A percentile compares a stretch with the other conserved stretches of the same genome.
phyloP scores from a whole-genome alignment of 2,329 filamentous ascomycete genomes.

The Hymenoscyphus albidus region DNA sequence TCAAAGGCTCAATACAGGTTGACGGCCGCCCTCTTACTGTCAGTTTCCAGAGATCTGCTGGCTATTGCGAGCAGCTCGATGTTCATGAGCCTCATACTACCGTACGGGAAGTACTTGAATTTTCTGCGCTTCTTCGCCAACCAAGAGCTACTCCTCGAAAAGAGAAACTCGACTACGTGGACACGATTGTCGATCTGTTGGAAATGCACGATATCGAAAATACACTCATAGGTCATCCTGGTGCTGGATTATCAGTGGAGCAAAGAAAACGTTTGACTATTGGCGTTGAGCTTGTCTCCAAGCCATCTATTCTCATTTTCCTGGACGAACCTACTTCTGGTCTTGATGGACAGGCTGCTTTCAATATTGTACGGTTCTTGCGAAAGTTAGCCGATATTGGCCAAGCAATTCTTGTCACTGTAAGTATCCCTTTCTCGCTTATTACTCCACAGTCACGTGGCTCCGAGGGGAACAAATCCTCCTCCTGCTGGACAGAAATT shows the following conservation, averaged over 20 bases:
- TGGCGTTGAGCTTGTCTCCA: slow-evolving; percentile 55
- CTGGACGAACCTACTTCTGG: slow-evolving; percentile 60
- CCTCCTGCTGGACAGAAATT: too few species aligned
- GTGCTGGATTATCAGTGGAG: slow-evolving; percentile 58
- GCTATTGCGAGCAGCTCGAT: slow-evolving; percentile 91
- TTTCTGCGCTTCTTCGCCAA: slow-evolving; percentile 85
- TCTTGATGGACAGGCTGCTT: slow-evolving; percentile 60
- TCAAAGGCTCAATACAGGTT: slow-evolving; percentile 74
- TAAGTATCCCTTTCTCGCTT: neutral
- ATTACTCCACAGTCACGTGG: too few species aligned
- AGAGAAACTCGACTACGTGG: slow-evolving; percentile 83
- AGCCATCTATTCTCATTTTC: slow-evolving; percentile 56
- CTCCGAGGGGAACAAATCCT: too few species aligned
- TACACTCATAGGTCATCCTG: slow-evolving; percentile 60
- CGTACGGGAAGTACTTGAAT: slow-evolving; percentile 82
- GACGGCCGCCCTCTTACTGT: slow-evolving; percentile 64
- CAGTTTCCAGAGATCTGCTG: slow-evolving; percentile 71
- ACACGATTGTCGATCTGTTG: slow-evolving; percentile 65
- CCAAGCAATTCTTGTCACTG: slow-evolving; percentile 51
- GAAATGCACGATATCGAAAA: slow-evolving; percentile 65
- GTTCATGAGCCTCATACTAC: slow-evolving; percentile 75
- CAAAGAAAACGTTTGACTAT: slow-evolving; percentile 61
- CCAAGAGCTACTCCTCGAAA: slow-evolving; percentile 64
- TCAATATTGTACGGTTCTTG: slow-evolving; percentile 60
- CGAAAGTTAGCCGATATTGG: slow-evolving; percentile 55